phyloP scores from a whole-genome alignment of 2,329 filamentous ascomycete species.

The Colletotrichum simmondsii region DNA sequence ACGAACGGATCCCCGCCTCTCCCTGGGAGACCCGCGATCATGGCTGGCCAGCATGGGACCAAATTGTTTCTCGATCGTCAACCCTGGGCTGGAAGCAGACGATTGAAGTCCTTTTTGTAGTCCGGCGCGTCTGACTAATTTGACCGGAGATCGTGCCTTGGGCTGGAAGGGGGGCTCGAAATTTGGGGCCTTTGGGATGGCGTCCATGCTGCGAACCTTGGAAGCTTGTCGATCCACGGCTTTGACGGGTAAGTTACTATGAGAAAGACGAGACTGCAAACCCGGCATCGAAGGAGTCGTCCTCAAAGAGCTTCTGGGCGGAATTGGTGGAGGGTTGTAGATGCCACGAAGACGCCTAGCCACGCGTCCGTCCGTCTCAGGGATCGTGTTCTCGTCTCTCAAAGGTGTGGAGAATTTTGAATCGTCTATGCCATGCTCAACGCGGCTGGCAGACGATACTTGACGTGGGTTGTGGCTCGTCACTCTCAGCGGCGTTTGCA shows the following conservation, averaged over 20 bases:
- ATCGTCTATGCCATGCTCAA: neutral
- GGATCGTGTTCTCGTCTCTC: conserved; percentile 24
- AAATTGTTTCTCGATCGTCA: conserved; percentile 15
- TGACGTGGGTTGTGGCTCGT: conserved; percentile 18
- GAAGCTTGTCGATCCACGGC: neutral
- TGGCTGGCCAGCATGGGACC: neutral
- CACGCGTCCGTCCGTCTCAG: conserved; percentile 2
- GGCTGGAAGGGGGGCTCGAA: neutral
- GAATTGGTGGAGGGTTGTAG: conserved; percentile 22
- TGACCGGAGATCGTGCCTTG: conserved; percentile 24
- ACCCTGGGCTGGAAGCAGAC: conserved; percentile 21
- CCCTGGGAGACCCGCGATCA: neutral
- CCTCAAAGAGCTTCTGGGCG: conserved; percentile 23
- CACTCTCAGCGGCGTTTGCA: conserved; percentile 15
- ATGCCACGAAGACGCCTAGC: neutral
- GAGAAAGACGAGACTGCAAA: neutral
- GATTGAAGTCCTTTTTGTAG: neutral
- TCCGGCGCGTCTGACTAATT: conserved; percentile 11
- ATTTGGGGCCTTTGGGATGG: neutral
- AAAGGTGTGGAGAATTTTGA: neutral
- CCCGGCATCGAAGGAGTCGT: conserved; percentile 23
- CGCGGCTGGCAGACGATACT: conserved; percentile 20
- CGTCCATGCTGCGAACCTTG: conserved; percentile 8
- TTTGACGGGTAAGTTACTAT: conserved; percentile 10
- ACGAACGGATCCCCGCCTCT: neutral